Base-by-base conservation (phyloP, 164 flowering plant species). In the Cinnamomum chago region DNA sequence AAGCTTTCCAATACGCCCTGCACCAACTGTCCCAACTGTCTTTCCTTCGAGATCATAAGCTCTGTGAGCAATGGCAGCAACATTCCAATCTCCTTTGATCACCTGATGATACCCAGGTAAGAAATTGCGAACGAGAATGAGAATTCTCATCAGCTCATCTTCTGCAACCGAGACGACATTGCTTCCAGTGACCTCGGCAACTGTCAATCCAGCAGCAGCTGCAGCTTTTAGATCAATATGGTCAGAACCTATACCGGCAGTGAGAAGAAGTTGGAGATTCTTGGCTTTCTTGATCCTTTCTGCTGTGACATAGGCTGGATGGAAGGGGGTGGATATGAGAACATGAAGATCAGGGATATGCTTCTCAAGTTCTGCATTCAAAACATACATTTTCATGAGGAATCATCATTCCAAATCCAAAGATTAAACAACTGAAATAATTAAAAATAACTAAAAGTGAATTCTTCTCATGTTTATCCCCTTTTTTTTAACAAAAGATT, bases 161-260 rank as follows among this genome's bases (percentile, higher is more conserved):
- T 95, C 98, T 58, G 99, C 99, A 76, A 95, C 99, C 1, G 99
- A 93, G 20, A 93, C 99, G 11, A 75, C 81, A 82, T 95, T 95
- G 85, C 98, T 92, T 72, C 98, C 99, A 1, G 99, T 95, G 79
- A 95, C 94, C 79, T 95, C 99, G 2, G 99, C 99, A 73, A 95
- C 99, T 3, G 99, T 95, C 67, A 95, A 72, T 11, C 98, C 97
- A 64, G 98, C 97, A 23, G 79, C 97, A 22, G 97, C 98, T 9
- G 98, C 99, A 27, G 99, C 99, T 64, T 90, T 81, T 68, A 93
- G 87, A 81, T 95, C 99, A 73, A 95, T 80, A 73, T 95, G 99
- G 73, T 95, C 99, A 30, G 99, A 95, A 1, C 99, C 99, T 25
- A 95, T 90, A 65, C 99, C 99, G 67, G 99, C 98, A 28, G 99